Percentiles rank a stretch among this genome's conserved stretches.
Conservation (phyloP, 192 early-diverging fungal species). For the Anaeromyces robustus region DNA sequence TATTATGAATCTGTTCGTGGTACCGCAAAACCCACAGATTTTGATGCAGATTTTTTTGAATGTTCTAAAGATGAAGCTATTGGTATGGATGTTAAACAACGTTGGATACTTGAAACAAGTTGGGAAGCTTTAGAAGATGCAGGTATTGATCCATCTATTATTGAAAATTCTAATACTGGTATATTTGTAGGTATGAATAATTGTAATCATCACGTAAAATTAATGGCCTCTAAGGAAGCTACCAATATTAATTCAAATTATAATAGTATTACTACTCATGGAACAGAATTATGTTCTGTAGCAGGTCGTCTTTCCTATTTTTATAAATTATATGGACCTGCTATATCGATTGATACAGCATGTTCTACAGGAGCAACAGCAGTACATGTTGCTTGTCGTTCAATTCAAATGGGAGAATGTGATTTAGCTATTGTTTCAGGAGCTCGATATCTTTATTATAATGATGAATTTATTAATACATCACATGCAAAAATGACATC, state of each 20-base stretch:
- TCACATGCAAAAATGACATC: conserved; percentile 5
- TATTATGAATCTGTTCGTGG: too few relatives aligned
- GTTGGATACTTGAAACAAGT: conserved; percentile 4
- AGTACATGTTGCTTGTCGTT: conserved; percentile 10
- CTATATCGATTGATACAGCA: conserved; percentile 12
- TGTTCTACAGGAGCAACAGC: conserved; percentile 14
- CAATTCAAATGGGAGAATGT: conserved; percentile 10
- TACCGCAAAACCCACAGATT: too few relatives aligned
- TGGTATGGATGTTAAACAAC: conserved; percentile 3
- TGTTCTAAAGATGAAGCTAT: conserved; percentile 7
- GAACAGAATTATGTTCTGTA: conserved; percentile 1
- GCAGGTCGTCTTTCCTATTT: conserved; percentile 9
- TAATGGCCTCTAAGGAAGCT: neutral
- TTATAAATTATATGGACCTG: conserved; percentile 13
- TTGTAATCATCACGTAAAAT: neutral
- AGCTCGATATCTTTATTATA: neutral
- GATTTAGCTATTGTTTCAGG: conserved; percentile 16
- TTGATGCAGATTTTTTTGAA: too few relatives aligned
- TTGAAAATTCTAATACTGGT: conserved; percentile 12
- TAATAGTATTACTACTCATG: neutral
- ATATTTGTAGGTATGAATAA: conserved; percentile 10
- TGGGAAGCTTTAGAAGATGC: too few relatives aligned
- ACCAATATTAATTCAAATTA: too few relatives aligned
- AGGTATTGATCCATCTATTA: neutral
- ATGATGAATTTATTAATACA: too few relatives aligned